phyloP scores from a whole-genome alignment of 2,329 filamentous ascomycete species.

The Lomentospora prolificans region DNA sequence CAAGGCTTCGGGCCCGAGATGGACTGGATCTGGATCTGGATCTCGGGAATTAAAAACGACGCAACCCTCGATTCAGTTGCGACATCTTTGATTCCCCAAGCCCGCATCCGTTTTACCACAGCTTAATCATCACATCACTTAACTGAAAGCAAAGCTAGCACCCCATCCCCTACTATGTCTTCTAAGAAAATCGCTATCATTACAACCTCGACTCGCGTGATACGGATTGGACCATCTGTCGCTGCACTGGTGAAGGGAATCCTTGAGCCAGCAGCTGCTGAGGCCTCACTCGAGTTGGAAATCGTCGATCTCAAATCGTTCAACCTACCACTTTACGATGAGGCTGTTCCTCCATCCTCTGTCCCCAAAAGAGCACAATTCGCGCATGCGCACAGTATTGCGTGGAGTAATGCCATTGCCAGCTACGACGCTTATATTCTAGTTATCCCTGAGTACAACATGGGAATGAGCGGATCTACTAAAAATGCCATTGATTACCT shows the following conservation, averaged over 20 bases:
- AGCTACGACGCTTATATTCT: constrained; percentile 37
- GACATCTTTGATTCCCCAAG: too few species aligned
- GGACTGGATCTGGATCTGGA: too few species aligned
- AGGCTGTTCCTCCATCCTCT: constrained; percentile 27
- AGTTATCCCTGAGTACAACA: constrained; percentile 48
- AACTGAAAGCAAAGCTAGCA: too few species aligned
- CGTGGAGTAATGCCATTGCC: constrained; percentile 33
- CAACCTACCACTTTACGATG: constrained; percentile 35
- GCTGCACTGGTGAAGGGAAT: constrained; percentile 21
- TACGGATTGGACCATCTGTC: constrained; percentile 24
- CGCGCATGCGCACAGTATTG: constrained; percentile 27
- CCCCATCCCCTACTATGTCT: too few species aligned
- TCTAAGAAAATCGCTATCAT: not conserved
- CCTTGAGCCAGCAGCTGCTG: constrained; percentile 16
- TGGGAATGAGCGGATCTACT: constrained; percentile 37
- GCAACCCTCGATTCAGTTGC: too few species aligned
- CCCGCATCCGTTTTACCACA: too few species aligned
- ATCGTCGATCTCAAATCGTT: constrained; percentile 26
- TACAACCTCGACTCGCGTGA: constrained; percentile 5
- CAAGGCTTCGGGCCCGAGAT: too few species aligned
- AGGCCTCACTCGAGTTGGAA: constrained; percentile 15
- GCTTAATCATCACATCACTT: too few species aligned
- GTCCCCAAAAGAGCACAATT: constrained; percentile 27
- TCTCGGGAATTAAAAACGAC: too few species aligned
- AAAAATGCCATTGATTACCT: constrained; percentile 58